These are phyloP conservation scores for Claviceps fusiformis DNA, from an alignment of 2,329 filamentous ascomycete genomes.

Conservation along the genomic window DNA sequence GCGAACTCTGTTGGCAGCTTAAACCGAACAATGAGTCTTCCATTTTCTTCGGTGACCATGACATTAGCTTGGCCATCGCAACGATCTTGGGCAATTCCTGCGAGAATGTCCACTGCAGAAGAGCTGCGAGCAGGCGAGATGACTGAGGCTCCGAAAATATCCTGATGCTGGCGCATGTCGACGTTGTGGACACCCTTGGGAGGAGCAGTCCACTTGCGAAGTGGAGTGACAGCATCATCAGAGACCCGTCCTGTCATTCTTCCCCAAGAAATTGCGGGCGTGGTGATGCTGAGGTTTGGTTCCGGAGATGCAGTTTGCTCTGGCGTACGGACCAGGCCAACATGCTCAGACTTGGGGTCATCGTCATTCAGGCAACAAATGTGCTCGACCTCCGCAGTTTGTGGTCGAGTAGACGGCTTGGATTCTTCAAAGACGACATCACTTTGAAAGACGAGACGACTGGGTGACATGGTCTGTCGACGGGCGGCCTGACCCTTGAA, in stretches of 20 bases:
- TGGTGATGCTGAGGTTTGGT: neutral
- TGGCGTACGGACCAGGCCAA: neutral
- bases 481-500: slow-evolving; percentile 11
- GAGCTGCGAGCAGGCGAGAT: slow-evolving; percentile 4
- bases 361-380: neutral
- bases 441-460: slow-evolving; percentile 10
- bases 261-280: slow-evolving; percentile 9
- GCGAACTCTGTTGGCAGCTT: slow-evolving; percentile 21
- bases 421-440: neutral
- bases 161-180: slow-evolving; percentile 21
- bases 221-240: slow-evolving; percentile 2
- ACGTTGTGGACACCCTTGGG: slow-evolving; percentile 17
- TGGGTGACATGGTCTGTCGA: slow-evolving; percentile 17
- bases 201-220: neutral
- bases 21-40: slow-evolving; percentile 23
- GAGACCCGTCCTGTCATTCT: slow-evolving; percentile 6
- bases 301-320: neutral
- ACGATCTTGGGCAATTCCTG: slow-evolving; percentile 13
- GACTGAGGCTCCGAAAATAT: slow-evolving; percentile 19
- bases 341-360: neutral
- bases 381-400: neutral
- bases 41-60: slow-evolving; percentile 15
- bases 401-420: neutral
- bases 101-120: slow-evolving; percentile 14
- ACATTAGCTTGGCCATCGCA: slow-evolving; percentile 20